These are phyloP conservation scores for Lactarius trivialis DNA, from an alignment of 768 basidiomycete species.

Conservation along the genomic window DNA sequence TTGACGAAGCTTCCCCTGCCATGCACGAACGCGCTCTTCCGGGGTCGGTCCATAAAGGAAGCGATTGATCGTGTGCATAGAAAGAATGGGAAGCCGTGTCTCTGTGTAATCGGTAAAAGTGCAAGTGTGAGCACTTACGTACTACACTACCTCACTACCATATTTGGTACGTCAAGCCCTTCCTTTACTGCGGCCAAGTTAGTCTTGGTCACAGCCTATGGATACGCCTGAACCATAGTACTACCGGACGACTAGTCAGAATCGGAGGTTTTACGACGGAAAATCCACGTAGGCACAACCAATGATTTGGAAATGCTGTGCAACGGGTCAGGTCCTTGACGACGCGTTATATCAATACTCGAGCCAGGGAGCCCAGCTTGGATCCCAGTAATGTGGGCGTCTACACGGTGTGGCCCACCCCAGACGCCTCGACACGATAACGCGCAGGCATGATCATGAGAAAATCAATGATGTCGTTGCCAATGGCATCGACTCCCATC, in stretches of 20 bases:
- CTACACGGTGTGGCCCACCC: not conserved
- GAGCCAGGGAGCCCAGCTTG: too few species aligned
- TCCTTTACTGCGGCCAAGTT: not conserved
- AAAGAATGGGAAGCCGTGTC: not conserved
- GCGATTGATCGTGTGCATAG: conserved; percentile 84
- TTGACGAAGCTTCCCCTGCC: conserved; percentile 81
- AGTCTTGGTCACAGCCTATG: not conserved
- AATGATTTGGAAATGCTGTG: not conserved
- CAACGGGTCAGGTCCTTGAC: not conserved
- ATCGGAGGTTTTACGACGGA: not conserved
- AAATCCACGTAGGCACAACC: not conserved
- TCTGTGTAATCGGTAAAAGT: not conserved
- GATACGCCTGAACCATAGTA: not conserved
- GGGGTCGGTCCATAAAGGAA: conserved; percentile 95
- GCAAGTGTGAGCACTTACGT: not conserved
- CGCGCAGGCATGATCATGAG: not conserved
- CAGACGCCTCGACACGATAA: not conserved
- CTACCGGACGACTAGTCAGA: not conserved
- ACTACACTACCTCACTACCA: not conserved
- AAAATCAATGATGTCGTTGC: not conserved
- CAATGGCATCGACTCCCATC: not conserved
- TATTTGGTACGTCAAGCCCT: not conserved
- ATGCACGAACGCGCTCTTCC: conserved; percentile 86
- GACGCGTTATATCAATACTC: too few species aligned
- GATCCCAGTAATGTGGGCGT: not conserved